A percentile compares a stretch with the other conserved stretches of the same genome.
phyloP scores from a whole-genome alignment of 495 filamentous ascomycete species.

The Hypoxylon lienhwacheense region DNA sequence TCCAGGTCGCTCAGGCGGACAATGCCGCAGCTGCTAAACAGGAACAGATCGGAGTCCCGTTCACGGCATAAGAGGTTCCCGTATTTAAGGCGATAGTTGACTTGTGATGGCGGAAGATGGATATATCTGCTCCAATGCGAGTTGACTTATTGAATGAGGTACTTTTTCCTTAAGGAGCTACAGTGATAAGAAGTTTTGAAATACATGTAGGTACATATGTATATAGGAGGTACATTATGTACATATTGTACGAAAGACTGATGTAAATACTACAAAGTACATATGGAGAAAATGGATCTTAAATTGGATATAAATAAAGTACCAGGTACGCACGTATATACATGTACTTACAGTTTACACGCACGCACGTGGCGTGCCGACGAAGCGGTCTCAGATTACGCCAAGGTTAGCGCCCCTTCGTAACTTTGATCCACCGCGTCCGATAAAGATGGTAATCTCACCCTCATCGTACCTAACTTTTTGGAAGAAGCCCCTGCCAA shows the following conservation, averaged over 20 bases:
- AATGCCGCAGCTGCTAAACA: conserved; percentile 17
- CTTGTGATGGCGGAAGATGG: too few relatives aligned
- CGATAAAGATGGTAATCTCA: too few relatives aligned
- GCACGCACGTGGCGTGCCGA: background rate
- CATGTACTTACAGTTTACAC: background rate
- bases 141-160: too few relatives aligned
- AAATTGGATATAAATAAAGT: too few relatives aligned
- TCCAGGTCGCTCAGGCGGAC: conserved; percentile 35
- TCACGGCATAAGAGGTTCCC: conserved; percentile 11
- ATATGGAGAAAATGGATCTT: too few relatives aligned
- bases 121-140: too few relatives aligned
- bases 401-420: background rate
- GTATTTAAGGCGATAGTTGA: too few relatives aligned
- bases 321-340: background rate
- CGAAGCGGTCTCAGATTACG: background rate
- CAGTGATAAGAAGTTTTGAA: too few relatives aligned
- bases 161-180: too few relatives aligned
- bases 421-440: background rate
- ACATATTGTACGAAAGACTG: background rate
- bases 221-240: too few relatives aligned
- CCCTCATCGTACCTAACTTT: background rate
- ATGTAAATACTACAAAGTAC: too few relatives aligned
- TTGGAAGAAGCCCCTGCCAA: conserved; percentile 7
- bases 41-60: conserved; percentile 22
- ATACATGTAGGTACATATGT: too few relatives aligned